phyloP scores from a whole-genome alignment of 2,329 filamentous ascomycete genomes.

The Sarocladium kiliense region DNA sequence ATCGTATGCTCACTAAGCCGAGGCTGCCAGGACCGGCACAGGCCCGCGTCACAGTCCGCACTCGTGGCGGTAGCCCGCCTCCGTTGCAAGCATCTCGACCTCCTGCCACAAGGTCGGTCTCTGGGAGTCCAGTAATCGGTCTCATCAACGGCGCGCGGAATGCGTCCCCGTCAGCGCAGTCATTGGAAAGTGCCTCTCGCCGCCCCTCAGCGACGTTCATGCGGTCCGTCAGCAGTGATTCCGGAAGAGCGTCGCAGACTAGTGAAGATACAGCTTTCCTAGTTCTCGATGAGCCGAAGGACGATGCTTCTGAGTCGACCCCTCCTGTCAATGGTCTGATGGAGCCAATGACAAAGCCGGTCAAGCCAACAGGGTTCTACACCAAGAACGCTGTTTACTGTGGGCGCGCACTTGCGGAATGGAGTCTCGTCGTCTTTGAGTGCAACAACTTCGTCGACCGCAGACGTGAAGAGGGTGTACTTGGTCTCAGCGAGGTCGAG shows the following conservation, averaged over 20 bases:
- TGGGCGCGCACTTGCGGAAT: conserved; percentile 73
- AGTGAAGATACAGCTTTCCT: conserved; percentile 13
- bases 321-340: neutral
- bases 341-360: conserved; percentile 31
- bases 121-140: conserved; percentile 39
- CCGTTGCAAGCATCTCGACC: conserved; percentile 33
- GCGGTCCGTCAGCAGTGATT: conserved; percentile 15
- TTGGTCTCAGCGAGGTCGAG: conserved; percentile 62
- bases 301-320: neutral
- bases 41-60: conserved; percentile 45
- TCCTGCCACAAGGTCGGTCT: conserved; percentile 40
- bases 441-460: conserved; percentile 79
- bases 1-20: conserved; percentile 62
- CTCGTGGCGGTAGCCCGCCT: conserved; percentile 32
- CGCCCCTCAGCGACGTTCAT: conserved; percentile 15
- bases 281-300: conserved; percentile 1
- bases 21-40: conserved; percentile 68
- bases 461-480: conserved; percentile 67
- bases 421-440: conserved; percentile 69
- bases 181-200: conserved; percentile 20
- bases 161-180: conserved; percentile 32
- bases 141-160: conserved; percentile 48
- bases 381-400: conserved; percentile 52
- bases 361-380: conserved; percentile 41
- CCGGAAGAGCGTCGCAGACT: conserved; percentile 13